Percentiles rank a stretch among this genome's conserved stretches.
These are phyloP conservation scores for Adansonia rubrostipa DNA, from an alignment of 441 rosid genomes.

Conservation along the genomic window DNA sequence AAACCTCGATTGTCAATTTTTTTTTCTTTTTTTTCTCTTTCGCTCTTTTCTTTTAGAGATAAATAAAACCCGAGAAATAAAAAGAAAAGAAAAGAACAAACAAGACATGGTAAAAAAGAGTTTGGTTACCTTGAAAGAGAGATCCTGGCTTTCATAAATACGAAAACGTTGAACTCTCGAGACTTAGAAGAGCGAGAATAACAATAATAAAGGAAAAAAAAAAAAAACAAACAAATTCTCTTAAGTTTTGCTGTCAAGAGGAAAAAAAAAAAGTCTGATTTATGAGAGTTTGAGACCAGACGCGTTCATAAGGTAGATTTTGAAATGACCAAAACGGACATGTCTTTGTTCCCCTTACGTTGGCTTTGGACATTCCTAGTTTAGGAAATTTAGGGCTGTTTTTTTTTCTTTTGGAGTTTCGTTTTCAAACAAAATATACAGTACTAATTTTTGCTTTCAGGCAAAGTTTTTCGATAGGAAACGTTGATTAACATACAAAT, in stretches of 20 bases:
- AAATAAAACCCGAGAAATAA: not conserved
- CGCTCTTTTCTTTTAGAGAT: not conserved
- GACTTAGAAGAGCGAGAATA: not conserved
- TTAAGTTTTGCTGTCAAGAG: constrained; percentile 2
- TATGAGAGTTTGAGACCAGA: constrained; percentile 29
- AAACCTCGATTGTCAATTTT: constrained; percentile 48
- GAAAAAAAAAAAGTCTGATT: constrained; percentile 30
- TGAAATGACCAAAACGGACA: constrained; percentile 33
- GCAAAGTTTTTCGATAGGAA: not conserved
- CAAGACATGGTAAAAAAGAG: constrained; percentile 14
- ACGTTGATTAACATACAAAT: no score
- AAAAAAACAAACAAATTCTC: constrained; percentile 14
- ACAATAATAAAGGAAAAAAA: constrained; percentile 21
- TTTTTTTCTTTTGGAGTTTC: not conserved
- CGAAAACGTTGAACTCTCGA: constrained; percentile 36
- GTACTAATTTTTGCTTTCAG: not conserved
- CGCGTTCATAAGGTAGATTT: constrained; percentile 37
- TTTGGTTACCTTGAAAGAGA: constrained; percentile 33
- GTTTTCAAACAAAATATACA: not conserved
- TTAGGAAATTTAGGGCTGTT: constrained; percentile 17
- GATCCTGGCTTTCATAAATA: constrained; percentile 32
- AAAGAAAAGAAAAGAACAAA: constrained; percentile 23
- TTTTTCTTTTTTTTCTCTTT: constrained; percentile 13
- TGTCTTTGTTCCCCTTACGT: not conserved
- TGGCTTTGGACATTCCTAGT: not conserved